phyloP scores from a whole-genome alignment of 108 stramenopile genomes.

The Aurantiochytrium sp. region DNA sequence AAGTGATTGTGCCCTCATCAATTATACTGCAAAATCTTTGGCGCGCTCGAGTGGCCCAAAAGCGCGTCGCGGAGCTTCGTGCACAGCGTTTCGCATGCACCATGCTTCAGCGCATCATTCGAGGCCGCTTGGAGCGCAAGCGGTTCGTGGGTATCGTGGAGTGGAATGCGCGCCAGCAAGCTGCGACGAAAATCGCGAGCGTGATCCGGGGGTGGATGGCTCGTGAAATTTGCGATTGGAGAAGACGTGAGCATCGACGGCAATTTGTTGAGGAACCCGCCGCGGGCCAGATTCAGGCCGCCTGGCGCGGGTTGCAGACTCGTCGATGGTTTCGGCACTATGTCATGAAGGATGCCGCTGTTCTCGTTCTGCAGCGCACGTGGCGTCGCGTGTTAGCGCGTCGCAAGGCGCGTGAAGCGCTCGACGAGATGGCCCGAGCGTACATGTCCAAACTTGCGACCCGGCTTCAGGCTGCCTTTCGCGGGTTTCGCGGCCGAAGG shows the following conservation, averaged over 20 bases:
- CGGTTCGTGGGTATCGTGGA: background rate
- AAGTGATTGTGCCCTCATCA: background rate
- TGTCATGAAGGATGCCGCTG: background rate
- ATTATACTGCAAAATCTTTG: background rate
- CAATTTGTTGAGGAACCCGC: background rate
- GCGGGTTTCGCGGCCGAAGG: background rate
- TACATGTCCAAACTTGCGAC: background rate
- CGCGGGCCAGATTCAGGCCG: background rate
- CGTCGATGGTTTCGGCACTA: background rate
- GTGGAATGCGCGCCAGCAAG: background rate
- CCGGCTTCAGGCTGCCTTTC: background rate
- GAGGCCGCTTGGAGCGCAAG: background rate
- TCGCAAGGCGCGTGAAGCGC: background rate
- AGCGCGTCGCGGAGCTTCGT: background rate
- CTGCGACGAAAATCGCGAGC: background rate
- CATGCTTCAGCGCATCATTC: background rate
- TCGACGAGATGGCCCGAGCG: background rate
- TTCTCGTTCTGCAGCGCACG: background rate
- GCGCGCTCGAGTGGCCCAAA: background rate
- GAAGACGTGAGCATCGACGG: background rate
- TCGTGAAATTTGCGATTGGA: background rate
- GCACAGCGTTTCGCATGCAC: background rate
- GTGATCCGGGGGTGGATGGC: background rate
- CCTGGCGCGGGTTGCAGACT: background rate
- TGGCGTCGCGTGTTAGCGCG: background rate